Evolutionary conservation across 768 basidiomycete species (phyloP).

Genomic region (Hygrophorus russula): DNA sequence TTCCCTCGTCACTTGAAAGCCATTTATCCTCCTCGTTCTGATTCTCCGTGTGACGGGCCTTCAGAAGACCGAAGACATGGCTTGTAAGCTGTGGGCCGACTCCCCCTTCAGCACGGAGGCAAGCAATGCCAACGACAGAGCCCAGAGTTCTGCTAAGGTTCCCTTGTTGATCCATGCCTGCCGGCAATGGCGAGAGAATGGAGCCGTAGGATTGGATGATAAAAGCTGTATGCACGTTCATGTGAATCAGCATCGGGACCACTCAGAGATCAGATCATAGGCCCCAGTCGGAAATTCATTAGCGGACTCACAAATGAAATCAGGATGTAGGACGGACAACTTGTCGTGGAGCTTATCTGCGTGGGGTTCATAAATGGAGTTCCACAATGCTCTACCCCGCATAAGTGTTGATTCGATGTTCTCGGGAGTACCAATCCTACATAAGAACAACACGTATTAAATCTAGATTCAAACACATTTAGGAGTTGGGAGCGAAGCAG

Average conservation of each 20-base stretch:
- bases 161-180: constrained; percentile 51
- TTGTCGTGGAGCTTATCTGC: constrained; percentile 83
- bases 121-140: constrained; percentile 76
- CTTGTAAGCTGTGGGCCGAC: constrained; percentile 83
- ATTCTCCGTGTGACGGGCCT: constrained; percentile 50
- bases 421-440: constrained; percentile 47
- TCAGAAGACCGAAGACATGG: constrained; percentile 85
- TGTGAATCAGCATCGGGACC: constrained; percentile 14
- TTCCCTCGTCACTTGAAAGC: constrained; percentile 78
- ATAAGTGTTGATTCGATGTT: constrained; percentile 59
- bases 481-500: constrained; percentile 5
- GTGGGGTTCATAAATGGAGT: constrained; percentile 82
- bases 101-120: constrained; percentile 72
- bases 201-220: constrained; percentile 81
- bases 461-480: constrained; percentile 10
- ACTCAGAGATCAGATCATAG: background rate
- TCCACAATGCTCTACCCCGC: constrained; percentile 69
- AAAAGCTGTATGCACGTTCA: constrained; percentile 45
- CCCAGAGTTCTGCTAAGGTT: constrained; percentile 79
- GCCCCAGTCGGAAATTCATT: background rate
- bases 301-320: constrained; percentile 74
- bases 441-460: constrained; percentile 8
- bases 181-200: constrained; percentile 65
- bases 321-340: constrained; percentile 81
- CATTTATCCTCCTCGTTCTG: constrained; percentile 64